Evolutionary conservation across 2,329 filamentous ascomycete genomes (phyloP), one percentile per base, ranked within the genome.

Genomic region (Phaeosphaeriaceae sp.): DNA sequence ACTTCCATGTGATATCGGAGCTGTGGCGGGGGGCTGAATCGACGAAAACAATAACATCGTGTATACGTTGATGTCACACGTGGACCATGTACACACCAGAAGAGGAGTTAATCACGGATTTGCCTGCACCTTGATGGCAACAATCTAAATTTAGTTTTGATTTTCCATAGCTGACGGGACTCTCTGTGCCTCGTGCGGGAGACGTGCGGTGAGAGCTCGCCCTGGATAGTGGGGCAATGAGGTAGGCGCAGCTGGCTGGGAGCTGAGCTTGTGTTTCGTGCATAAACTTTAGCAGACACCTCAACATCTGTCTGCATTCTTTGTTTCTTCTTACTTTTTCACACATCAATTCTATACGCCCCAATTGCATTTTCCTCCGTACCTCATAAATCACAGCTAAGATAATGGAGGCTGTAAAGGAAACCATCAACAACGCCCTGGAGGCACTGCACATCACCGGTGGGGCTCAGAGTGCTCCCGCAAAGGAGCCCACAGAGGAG

Each of bases 401-500:
- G 53, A 80, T 80, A 75, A 80, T 80, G 69, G 75, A 78, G 46
- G 73, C 79, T 53, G 76, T 81, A 60, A 80, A 78, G 63, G 76
- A 77, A 55, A 73, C 72, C 55, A 70, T 79, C 61, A 79, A 77
- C 73, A 77, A 68, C 59, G 71, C 80, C 54, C 75, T 81, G 54
- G 78, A 80, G 66, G 77, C 77, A 66, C 76, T 81, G 42, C 66
- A 80, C 69, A 66, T 81, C 59, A 75, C 75, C 28, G 67, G 63
- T 61, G 70, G 73, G 50, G 62, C 72, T 23, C 68, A 76, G 49
- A 73, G 60, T 60, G 65, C 63, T 46, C 72, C 81, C 26, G 78
- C 79, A 47, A 74, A 79, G 46, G 83, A 86, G 68, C 89, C 92
- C 59, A 85, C 86, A 40, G 78, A 86, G 58, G 86, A 91, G 64